A percentile compares a stretch with the other conserved stretches of the same genome.
These are phyloP conservation scores for Aspergillus brunneoviolaceus DNA, from an alignment of 2,329 filamentous ascomycete species.

Conservation along the genomic window DNA sequence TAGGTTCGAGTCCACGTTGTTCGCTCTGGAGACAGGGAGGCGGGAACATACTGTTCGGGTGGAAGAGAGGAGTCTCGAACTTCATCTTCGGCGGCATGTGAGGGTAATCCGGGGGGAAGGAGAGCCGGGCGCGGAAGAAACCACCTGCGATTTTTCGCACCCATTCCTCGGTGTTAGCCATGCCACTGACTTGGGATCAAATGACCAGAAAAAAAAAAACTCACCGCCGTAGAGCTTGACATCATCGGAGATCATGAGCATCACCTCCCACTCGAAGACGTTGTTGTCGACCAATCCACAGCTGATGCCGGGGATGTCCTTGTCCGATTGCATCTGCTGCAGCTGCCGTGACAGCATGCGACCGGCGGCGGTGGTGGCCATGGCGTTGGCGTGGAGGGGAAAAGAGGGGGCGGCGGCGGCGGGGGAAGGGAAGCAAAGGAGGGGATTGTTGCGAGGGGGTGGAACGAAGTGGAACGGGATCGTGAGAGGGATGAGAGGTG, in stretches of 20 bases:
- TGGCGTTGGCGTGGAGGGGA: slow-evolving; percentile 18
- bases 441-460: not conserved
- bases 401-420: not conserved
- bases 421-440: slow-evolving; percentile 1
- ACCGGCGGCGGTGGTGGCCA: slow-evolving; percentile 48
- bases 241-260: slow-evolving; percentile 97
- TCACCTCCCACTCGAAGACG: slow-evolving; percentile 97
- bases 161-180: not conserved
- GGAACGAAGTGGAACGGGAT: not conserved
- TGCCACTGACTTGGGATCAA: too few species aligned
- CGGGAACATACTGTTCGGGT: slow-evolving; percentile 71
- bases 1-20: too few species aligned
- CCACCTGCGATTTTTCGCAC: slow-evolving; percentile 59
- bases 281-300: slow-evolving; percentile 84
- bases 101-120: slow-evolving; percentile 83
- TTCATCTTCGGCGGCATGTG: slow-evolving; percentile 84
- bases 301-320: slow-evolving; percentile 91
- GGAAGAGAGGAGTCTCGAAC: slow-evolving; percentile 84
- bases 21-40: too few species aligned
- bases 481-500: not conserved
- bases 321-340: slow-evolving; percentile 89
- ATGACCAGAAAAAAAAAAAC: slow-evolving; percentile 26
- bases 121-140: slow-evolving; percentile 82
- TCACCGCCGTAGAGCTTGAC: slow-evolving; percentile 89
- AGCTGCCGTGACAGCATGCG: slow-evolving; percentile 78